These are phyloP conservation scores for Solanum raphanifolium DNA, from an alignment of 257 asterid species.

Conservation along the genomic window DNA sequence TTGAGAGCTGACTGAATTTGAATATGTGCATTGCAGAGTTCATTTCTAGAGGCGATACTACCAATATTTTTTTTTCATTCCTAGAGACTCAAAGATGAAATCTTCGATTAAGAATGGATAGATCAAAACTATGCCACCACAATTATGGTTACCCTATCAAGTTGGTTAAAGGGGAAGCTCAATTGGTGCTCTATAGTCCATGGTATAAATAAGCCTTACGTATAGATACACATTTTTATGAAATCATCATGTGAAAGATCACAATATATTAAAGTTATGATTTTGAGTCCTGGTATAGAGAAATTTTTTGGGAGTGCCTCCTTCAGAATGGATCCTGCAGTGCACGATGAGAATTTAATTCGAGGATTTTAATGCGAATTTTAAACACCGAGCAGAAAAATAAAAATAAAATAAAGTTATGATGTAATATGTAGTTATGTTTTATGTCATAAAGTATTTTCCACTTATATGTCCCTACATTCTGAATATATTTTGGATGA, in stretches of 20 bases:
- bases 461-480: background rate
- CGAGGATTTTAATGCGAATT: no score
- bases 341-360: no score
- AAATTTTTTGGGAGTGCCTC: no score
- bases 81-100: rapidly evolving
- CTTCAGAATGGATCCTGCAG: no score
- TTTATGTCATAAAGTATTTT: background rate
- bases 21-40: background rate
- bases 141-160: background rate
- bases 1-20: background rate
- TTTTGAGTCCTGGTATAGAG: background rate
- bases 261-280: background rate
- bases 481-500: background rate
- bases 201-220: background rate
- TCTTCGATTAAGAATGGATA: rapidly evolving
- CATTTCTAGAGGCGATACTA: rapidly evolving
- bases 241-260: background rate
- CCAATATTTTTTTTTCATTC: background rate
- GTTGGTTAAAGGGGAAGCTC: background rate
- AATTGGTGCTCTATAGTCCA: background rate
- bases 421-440: background rate
- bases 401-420: background rate
- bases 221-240: background rate
- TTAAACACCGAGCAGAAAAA: no score
- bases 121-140: background rate